Evolutionary conservation across 306 rosid species (phyloP).

Genomic region (Corylus heterophylla): DNA sequence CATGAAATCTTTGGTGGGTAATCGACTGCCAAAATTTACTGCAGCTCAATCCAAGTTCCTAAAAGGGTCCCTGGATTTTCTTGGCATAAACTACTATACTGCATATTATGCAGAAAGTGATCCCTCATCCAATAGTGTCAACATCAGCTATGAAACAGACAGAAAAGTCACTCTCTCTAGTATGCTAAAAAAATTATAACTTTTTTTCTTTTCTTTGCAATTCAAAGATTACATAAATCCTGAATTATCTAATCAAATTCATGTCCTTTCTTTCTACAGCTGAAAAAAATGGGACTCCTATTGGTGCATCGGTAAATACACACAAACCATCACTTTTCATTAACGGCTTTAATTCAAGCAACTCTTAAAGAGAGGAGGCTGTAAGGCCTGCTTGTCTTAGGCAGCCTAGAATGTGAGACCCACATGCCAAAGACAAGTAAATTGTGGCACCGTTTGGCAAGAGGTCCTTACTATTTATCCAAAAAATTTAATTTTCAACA

Average conservation of each 20-base stretch:
- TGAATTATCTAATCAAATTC: no score
- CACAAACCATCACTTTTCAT: not conserved
- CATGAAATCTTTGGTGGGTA: constrained; percentile 45
- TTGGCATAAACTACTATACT: constrained; percentile 66
- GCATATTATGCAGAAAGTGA: constrained; percentile 38
- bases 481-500: no score
- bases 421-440: no score
- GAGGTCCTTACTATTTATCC: no score
- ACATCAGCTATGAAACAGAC: constrained; percentile 39
- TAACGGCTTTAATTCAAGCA: no score
- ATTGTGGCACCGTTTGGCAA: no score
- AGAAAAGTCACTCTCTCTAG: constrained; percentile 29
- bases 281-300: not conserved
- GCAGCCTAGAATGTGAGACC: no score
- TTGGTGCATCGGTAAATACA: not conserved
- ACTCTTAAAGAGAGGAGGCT: no score
- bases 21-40: constrained; percentile 60
- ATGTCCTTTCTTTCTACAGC: no score
- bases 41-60: constrained; percentile 25
- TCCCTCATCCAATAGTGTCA: constrained; percentile 17
- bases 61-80: constrained; percentile 52
- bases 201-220: no score
- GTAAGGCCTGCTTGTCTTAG: no score
- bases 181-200: constrained; percentile 21
- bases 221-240: no score